Base-by-base conservation (phyloP, 345 rosid species). In the Brassica carinata region DNA sequence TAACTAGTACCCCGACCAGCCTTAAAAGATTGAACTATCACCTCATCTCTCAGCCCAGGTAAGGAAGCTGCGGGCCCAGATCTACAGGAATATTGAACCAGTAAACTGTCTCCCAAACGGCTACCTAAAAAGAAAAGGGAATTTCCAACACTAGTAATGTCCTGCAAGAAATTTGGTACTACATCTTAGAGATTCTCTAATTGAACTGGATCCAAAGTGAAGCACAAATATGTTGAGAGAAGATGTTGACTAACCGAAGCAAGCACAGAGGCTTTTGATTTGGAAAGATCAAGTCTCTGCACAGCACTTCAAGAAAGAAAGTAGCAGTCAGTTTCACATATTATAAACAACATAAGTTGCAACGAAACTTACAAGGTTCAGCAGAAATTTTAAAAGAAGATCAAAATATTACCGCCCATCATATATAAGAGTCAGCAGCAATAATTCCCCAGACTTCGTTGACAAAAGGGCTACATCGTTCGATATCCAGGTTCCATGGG, bases 231-330 rank as follows among this genome's bases (percentile, higher is more conserved):
- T 66, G 51, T 48, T 73, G 69, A 82, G 79, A 65, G 64, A 83
- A 68, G 36, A 38, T 63, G 63, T 43, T 59, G 74, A 89, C 98
- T 86, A 77, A 96, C 99, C 91, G 98, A 93, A 80, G 95, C 88
- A 76, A 96, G 97, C 61, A 96, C 98, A 58, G 98, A 96, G 83
- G 99, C 97, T 85, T 93, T 96, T 64, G 99, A 92, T 86, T 96
- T 93, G 78, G 97, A 88, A 74, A 96, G 99, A 80, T 93, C 97
- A 80, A 96, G 93, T 80, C 95, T 89, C 89, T 90, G 99, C 82
- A 96, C 95, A 82, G 90, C 90, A 87, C 99, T 96, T 87, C 83
- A 90, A 62, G 76, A 27, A 64, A 78, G 67, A 84, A 82, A 78
- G 33, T 82, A 71, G 36, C 30, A 83, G 64, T 73, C 70, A 79